Base-by-base conservation (phyloP, 805 yeast genomes). In the Zygotorulaspora chibaensis region DNA sequence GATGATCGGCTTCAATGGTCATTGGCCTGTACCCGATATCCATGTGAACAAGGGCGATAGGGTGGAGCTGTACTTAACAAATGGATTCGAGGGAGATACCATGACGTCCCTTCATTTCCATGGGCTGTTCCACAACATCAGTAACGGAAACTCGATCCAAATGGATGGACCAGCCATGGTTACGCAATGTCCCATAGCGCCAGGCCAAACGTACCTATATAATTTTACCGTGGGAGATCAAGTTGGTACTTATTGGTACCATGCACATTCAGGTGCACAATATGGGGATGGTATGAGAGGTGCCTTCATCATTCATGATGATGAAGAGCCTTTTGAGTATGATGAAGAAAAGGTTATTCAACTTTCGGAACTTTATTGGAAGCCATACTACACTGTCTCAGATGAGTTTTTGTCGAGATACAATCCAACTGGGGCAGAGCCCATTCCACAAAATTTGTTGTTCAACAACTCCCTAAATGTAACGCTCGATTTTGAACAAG, bases 391-490 rank as follows among this genome's bases (percentile, higher is more conserved):
- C 25, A 73, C 65, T 2, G 68, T 83, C 23, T 62, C 71, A 40
- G 53, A 65, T 15, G 68, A 69, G 33, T 84, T 83, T 61, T 62
- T 81, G 56, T 73, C 75, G 35, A 70, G 85, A 53, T 85, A 77
- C 58, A 85, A 85, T 55, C 95, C 95, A 16, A 84, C 90, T 2
- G 95, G 95, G 34, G 88, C 86, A 13, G 95, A 85, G 60, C 95
- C 95, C 12, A 74, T 84, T 41, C 91, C 91, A 2, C 81, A 81
- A 51, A 80, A 78, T 56, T 48, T 78, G 15, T 66, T 85, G 34
- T 76, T 84, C 59, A 84, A 84, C 61, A 87, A 85, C 52, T 71
- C 86, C 5, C 71, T 74, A 43, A 80, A 80, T 52, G 75, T 67
- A 3, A 72, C 83, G 1, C 69, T 84, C 61, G 42, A 62, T 23